phyloP scores from a whole-genome alignment of 2,329 filamentous ascomycete species.

The Thielaviopsis ethacetica region DNA sequence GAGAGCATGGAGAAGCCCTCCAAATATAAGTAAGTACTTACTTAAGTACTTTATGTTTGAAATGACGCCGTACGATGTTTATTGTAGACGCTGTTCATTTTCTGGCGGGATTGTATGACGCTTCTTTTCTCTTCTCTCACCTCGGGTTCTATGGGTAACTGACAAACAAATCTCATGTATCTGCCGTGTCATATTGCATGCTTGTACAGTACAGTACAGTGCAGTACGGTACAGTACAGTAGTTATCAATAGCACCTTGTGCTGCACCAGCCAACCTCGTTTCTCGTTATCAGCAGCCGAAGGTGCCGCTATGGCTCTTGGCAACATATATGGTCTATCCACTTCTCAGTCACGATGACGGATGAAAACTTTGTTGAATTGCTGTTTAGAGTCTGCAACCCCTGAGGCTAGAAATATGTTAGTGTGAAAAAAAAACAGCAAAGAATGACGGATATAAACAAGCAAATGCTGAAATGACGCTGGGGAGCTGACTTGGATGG shows the following conservation, averaged over 20 bases:
- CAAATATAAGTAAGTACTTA: too few species aligned
- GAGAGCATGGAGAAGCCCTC: neutral
- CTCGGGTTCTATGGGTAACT: neutral
- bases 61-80: neutral
- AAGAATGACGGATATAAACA: neutral
- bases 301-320: neutral
- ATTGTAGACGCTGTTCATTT: too few species aligned
- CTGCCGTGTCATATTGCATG: too few species aligned
- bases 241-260: too few species aligned
- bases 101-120: neutral
- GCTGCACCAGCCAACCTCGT: neutral
- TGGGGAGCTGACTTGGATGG: neutral
- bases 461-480: neutral
- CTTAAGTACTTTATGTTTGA: too few species aligned
- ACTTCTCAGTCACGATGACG: neutral
- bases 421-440: neutral
- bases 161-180: neutral
- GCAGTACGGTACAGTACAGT: too few species aligned
- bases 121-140: neutral
- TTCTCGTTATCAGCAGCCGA: neutral
- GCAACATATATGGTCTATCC: too few species aligned
- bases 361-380: neutral
- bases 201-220: too few species aligned
- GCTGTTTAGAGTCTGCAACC: too few species aligned
- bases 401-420: neutral